These are phyloP conservation scores for Taphrina sp. DNA, from an alignment of 1,139 yeast genomes.

Conservation along the genomic window DNA sequence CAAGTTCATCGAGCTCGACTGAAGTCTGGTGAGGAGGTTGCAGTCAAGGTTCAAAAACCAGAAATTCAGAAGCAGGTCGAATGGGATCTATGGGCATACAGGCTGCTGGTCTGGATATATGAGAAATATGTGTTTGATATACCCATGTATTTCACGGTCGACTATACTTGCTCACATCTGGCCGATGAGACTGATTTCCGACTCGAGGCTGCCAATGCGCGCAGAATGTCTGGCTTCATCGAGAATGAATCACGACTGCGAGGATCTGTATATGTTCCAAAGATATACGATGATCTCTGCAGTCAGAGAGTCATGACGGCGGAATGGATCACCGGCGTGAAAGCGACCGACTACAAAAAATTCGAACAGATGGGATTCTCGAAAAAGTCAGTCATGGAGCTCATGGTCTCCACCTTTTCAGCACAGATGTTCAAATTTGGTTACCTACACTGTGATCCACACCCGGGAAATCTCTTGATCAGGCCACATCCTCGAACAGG, in stretches of 20 bases:
- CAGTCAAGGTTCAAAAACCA: conserved; percentile 67
- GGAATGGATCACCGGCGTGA: conserved; percentile 76
- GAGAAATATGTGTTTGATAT: conserved; percentile 58
- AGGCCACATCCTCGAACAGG: conserved; percentile 44
- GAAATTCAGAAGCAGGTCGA: conserved; percentile 58
- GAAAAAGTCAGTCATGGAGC: conserved; percentile 51
- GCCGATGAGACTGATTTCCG: conserved; percentile 61
- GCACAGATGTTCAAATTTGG: conserved; percentile 75
- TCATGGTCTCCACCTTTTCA: conserved; percentile 58
- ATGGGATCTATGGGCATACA: conserved; percentile 61
- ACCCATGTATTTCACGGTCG: conserved; percentile 59
- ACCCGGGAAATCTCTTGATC: conserved; percentile 72
- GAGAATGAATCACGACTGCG: conserved; percentile 45
- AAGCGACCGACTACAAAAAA: conserved; percentile 52
- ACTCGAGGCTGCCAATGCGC: conserved; percentile 57
- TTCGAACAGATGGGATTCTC: conserved; percentile 50
- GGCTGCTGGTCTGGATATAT: conserved; percentile 54
- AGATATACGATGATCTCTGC: conserved; percentile 50
- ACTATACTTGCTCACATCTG: conserved; percentile 59
- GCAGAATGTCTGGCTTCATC: conserved; percentile 44
- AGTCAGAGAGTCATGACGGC: conserved; percentile 57
- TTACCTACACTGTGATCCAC: conserved; percentile 76
- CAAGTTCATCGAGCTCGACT: conserved; percentile 64
- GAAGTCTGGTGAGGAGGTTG: conserved; percentile 57
- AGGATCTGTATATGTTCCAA: conserved; percentile 56